These are phyloP conservation scores for Jatropha podagrica DNA, from an alignment of 441 rosid genomes.

Conservation along the genomic window DNA sequence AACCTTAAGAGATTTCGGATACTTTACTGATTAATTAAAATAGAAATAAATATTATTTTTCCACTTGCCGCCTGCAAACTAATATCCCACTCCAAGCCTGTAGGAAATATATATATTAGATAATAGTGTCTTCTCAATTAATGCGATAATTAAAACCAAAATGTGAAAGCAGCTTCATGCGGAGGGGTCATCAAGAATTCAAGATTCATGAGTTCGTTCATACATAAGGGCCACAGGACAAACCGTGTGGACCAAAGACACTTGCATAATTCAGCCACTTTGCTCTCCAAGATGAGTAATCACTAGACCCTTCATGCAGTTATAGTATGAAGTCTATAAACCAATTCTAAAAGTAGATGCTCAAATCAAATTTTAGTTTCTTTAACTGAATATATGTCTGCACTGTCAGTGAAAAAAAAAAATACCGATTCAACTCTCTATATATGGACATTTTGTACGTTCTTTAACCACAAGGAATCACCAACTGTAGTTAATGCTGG, in stretches of 20 bases:
- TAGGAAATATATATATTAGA: background rate
- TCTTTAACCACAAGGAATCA: constrained; percentile 6
- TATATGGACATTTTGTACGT: background rate
- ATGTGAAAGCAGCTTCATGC: background rate
- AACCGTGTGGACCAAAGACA: constrained; percentile 36
- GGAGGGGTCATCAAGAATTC: constrained; percentile 1
- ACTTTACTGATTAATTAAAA: background rate
- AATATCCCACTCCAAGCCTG: background rate
- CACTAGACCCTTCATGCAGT: background rate
- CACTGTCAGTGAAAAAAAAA: too few relatives aligned
- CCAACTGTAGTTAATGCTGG: background rate
- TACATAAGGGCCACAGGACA: constrained; percentile 29
- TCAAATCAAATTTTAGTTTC: background rate
- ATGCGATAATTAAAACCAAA: background rate
- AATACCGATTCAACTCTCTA: background rate
- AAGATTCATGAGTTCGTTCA: background rate
- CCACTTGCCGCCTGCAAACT: constrained; percentile 6
- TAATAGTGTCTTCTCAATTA: background rate
- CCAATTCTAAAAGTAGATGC: background rate
- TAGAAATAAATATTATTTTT: background rate
- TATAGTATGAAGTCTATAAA: background rate
- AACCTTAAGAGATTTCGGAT: background rate
- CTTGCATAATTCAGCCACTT: constrained; percentile 12
- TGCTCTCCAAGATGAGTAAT: background rate
- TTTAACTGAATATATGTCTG: too few relatives aligned